phyloP scores from a whole-genome alignment of 1,284 basidiomycete species.

The Heterobasidion annosum region DNA sequence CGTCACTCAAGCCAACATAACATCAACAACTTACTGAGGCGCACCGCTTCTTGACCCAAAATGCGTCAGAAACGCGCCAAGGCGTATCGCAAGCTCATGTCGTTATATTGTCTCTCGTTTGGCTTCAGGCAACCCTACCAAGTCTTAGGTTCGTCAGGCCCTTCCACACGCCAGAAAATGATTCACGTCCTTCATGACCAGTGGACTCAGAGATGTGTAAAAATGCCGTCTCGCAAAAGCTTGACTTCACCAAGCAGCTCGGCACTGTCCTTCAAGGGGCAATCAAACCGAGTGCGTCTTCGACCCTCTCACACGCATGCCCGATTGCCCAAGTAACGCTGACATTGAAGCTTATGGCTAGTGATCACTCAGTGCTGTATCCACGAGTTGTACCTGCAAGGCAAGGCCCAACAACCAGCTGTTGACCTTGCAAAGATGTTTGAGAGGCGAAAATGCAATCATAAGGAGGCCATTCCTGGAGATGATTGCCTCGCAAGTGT shows the following conservation, averaged over 20 bases:
- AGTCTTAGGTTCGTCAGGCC: slow-evolving; percentile 55
- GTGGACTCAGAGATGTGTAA: slow-evolving; percentile 85
- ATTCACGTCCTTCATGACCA: slow-evolving; percentile 18
- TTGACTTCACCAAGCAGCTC: slow-evolving; percentile 72
- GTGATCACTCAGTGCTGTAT: slow-evolving; percentile 98
- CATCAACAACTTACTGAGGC: no score
- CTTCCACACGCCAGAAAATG: not conserved
- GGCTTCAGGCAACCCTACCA: slow-evolving; percentile 90
- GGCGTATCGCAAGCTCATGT: slow-evolving; percentile 87
- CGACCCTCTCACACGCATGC: slow-evolving; percentile 1
- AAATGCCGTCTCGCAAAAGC: slow-evolving; percentile 56
- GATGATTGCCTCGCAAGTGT: slow-evolving; percentile 81
- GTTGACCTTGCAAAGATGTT: slow-evolving; percentile 89
- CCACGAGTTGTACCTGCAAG: slow-evolving; percentile 80
- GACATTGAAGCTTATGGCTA: slow-evolving; percentile 38
- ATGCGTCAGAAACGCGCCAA: slow-evolving; percentile 95
- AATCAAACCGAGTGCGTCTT: slow-evolving; percentile 78
- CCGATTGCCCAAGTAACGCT: slow-evolving; percentile 6
- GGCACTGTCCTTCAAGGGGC: slow-evolving; percentile 71
- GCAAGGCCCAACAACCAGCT: slow-evolving; percentile 57
- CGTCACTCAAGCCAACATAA: no score
- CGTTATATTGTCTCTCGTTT: slow-evolving; percentile 76
- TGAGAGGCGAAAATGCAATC: slow-evolving; percentile 92
- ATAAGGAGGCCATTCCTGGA: slow-evolving; percentile 73
- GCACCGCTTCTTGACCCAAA: slow-evolving; percentile 1